Percentiles rank a stretch among this genome's conserved stretches.
These are phyloP conservation scores for Rhodotorula graminis DNA, from an alignment of 768 basidiomycete genomes.

Conservation along the genomic window DNA sequence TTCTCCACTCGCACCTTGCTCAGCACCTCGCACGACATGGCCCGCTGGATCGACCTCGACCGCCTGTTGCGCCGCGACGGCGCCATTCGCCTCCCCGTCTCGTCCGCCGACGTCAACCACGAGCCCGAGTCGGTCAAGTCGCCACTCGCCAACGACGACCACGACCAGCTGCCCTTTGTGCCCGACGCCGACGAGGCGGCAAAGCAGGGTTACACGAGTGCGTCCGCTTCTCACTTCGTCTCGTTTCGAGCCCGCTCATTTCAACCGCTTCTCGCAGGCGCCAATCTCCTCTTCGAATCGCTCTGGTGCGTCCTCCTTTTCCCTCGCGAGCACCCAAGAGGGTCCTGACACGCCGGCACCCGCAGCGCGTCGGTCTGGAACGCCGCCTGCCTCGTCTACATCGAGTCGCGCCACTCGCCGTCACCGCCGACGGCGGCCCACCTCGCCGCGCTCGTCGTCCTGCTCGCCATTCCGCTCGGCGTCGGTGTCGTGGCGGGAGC, in stretches of 20 bases:
- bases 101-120: too few species aligned
- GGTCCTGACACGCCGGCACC: neutral
- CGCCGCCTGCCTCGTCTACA: conserved; percentile 5
- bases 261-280: neutral
- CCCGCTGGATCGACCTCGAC: neutral
- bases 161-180: neutral
- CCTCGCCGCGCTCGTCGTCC: neutral
- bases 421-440: neutral
- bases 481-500: neutral
- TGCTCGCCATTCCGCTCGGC: neutral
- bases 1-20: neutral
- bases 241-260: too few species aligned
- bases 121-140: too few species aligned
- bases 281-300: neutral
- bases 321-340: neutral
- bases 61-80: neutral
- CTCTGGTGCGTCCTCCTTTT: neutral
- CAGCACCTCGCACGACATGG: neutral
- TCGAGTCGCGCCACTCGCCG: neutral
- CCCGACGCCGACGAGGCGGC: neutral
- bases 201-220: neutral
- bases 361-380: conserved; percentile 3
- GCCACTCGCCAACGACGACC: neutral
- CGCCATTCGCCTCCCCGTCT: neutral
- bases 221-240: neutral